A percentile compares a stretch with the other conserved stretches of the same genome.
These are phyloP conservation scores for Ceratorhiza oryzae-sativae DNA, from an alignment of 1,284 basidiomycete species.

Conservation along the genomic window DNA sequence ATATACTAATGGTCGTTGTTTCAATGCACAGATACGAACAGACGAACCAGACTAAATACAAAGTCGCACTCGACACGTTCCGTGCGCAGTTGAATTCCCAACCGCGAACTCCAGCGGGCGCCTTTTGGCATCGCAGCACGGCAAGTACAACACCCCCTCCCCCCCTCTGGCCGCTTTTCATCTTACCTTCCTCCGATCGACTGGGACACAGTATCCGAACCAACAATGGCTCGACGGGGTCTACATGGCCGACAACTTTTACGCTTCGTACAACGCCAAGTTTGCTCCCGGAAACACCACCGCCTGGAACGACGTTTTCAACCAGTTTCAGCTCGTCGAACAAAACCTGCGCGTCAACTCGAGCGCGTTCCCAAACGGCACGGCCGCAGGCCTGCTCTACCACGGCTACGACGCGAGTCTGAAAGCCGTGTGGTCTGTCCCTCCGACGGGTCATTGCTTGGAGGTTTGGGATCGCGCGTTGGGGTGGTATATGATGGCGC, in stretches of 20 bases:
- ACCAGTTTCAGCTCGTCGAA: constrained; percentile 57
- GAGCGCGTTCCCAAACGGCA: constrained; percentile 26
- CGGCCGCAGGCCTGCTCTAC: constrained; percentile 53
- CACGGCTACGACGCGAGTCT: constrained; percentile 54
- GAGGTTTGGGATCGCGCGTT: constrained; percentile 60
- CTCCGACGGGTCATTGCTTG: constrained; percentile 58
- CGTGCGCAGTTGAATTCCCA: constrained; percentile 27
- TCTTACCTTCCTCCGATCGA: neutral
- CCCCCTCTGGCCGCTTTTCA: neutral
- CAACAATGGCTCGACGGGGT: constrained; percentile 39
- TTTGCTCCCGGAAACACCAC: constrained; percentile 40
- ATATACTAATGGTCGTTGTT: constrained; percentile 5
- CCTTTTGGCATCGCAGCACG: constrained; percentile 33
- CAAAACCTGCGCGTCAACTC: constrained; percentile 53
- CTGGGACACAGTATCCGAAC: constrained; percentile 37
- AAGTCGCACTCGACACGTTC: constrained; percentile 33
- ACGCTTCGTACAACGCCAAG: constrained; percentile 40
- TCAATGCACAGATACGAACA: constrained; percentile 19
- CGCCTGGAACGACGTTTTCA: constrained; percentile 53
- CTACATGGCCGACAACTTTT: constrained; percentile 45
- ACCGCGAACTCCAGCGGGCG: constrained; percentile 30
- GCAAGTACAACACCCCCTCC: neutral
- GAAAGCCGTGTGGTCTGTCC: constrained; percentile 57
- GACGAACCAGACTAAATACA: constrained; percentile 36
- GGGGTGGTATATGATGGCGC: constrained; percentile 61